Base-by-base conservation (phyloP, 139 green algal genomes). In the Picocystis salinarum region DNA sequence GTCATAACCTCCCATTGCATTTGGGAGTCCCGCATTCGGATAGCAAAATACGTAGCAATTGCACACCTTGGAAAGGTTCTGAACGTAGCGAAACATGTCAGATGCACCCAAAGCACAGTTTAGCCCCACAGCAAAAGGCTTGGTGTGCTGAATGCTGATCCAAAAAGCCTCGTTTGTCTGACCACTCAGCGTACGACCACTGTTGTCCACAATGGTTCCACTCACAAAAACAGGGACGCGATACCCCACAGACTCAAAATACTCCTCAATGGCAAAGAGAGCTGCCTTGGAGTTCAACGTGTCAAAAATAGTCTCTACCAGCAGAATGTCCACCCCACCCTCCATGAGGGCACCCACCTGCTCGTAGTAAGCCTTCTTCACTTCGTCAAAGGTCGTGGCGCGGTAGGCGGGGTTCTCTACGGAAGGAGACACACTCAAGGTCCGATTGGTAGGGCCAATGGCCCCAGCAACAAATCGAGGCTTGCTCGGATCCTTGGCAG, bases 301-400 rank as follows among this genome's bases (percentile, higher is more conserved):
- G 70, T 96, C 86, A 46, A 96, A 96, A 66, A 96, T 95, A 26
- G 86, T 96, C 70, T 96, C 86, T 46, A 96, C 82, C 46, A 96
- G 59, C 51, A 96, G 83, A 58, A 96, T 17, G 62, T 96, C 86
- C 22, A 91, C 76, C 17, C 85, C 86, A 17, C 81, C 86, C 25
- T 79, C 79, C 23, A 79, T 65, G 61, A 96, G 70, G 2, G 64
- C 83, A 33, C 69, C 50, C 6, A 70, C 62, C 70, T 96, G 86
- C 61, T 90, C 64, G 51, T 80, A 87, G 74, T 96, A 96, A 0
- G 83, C 75, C 22, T 76, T 55, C 41, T 89, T 80, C 24, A 96
- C 74, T 70, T 95, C 86, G 39, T 96, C 85, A 42, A 83, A 96
- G 0, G 83, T 95, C 64, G 81, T 81, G 50, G 68, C 73, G 24